Evolutionary conservation across 352 stramenopile species (phyloP).

Genomic region (Pythium insidiosum): DNA sequence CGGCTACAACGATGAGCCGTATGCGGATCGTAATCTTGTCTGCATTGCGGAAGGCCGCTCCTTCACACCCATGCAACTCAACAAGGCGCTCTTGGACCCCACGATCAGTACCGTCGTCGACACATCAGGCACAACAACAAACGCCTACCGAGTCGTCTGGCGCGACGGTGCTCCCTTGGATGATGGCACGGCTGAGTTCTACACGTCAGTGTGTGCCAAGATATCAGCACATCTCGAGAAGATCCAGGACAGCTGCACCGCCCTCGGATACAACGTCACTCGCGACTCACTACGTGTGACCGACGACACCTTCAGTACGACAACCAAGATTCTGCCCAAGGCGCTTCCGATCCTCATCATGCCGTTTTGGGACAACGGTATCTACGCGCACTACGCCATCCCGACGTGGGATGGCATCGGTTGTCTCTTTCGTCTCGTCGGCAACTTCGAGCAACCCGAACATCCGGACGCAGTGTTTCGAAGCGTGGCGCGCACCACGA

Average conservation of each 20-base stretch:
- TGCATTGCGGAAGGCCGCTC: slow-evolving; percentile 17
- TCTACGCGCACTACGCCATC: slow-evolving; percentile 9
- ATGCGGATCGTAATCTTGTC: slow-evolving; percentile 27
- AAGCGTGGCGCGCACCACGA: slow-evolving; percentile 2
- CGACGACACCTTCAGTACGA: slow-evolving; percentile 6
- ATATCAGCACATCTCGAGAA: slow-evolving; percentile 9
- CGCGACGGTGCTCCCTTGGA: slow-evolving; percentile 5
- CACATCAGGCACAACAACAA: slow-evolving; percentile 6
- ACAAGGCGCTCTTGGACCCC: slow-evolving; percentile 8
- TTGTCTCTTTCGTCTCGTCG: slow-evolving; percentile 19
- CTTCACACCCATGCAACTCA: slow-evolving; percentile 25
- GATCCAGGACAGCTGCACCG: slow-evolving; percentile 13
- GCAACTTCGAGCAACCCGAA: slow-evolving; percentile 3
- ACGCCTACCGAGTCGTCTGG: slow-evolving; percentile 18
- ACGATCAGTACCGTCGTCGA: slow-evolving; percentile 8
- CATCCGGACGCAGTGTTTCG: background rate
- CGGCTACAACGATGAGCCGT: slow-evolving; percentile 36
- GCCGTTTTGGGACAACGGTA: slow-evolving; percentile 24
- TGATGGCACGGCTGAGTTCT: background rate
- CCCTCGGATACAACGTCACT: slow-evolving; percentile 20
- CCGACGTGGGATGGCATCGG: slow-evolving; percentile 17
- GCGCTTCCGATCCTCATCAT: slow-evolving; percentile 25
- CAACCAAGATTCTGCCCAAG: slow-evolving; percentile 2
- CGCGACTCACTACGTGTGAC: slow-evolving; percentile 13
- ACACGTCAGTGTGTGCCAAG: slow-evolving; percentile 7